phyloP scores from a whole-genome alignment of 768 basidiomycete species.

The Coprinopsis sp. region DNA sequence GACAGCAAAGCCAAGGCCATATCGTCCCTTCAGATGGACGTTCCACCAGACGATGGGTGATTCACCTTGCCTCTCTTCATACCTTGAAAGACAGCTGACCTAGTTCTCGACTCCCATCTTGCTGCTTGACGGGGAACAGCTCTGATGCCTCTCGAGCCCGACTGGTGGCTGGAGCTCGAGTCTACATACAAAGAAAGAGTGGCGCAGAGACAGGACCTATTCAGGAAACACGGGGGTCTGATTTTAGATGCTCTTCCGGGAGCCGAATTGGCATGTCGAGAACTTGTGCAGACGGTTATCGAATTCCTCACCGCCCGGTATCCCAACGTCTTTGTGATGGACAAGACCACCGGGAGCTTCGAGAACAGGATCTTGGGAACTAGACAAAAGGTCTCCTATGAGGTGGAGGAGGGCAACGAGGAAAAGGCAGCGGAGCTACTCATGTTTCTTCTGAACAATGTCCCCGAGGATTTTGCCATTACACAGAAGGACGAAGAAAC shows the following conservation, averaged over 20 bases:
- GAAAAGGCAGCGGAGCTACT: no score
- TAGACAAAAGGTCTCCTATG: constrained; percentile 20
- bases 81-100: no score
- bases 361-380: constrained; percentile 38
- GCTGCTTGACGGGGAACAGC: constrained; percentile 22
- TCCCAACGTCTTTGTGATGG: constrained; percentile 44
- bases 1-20: constrained; percentile 42
- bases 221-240: constrained; percentile 32
- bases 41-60: constrained; percentile 56
- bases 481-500: constrained; percentile 37
- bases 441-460: constrained; percentile 41
- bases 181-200: constrained; percentile 44
- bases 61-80: no score
- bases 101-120: not conserved
- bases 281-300: constrained; percentile 53
- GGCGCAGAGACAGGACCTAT: constrained; percentile 36
- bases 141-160: constrained; percentile 43
- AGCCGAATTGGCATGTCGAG: constrained; percentile 42
- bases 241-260: constrained; percentile 46
- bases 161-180: constrained; percentile 56
- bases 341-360: constrained; percentile 32
- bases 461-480: constrained; percentile 50
- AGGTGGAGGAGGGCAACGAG: no score
- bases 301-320: constrained; percentile 55
- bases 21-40: constrained; percentile 52